Evolutionary conservation across 2,329 filamentous ascomycete genomes (phyloP).

Genomic region (Fusarium denticulatum): DNA sequence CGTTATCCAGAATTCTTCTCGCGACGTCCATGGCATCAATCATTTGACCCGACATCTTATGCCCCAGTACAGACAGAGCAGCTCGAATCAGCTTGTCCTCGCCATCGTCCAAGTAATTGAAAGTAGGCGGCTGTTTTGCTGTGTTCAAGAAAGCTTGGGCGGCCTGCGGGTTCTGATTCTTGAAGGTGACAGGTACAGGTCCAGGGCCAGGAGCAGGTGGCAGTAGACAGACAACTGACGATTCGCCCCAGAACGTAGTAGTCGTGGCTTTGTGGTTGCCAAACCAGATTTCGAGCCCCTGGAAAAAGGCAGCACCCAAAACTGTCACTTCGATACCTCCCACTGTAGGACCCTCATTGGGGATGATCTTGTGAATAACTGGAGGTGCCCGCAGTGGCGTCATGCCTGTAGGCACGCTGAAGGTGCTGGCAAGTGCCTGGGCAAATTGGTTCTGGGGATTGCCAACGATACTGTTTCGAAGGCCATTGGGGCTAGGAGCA

Average conservation of each 20-base stretch:
- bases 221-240: constrained; percentile 80
- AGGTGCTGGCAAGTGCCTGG: constrained; percentile 58
- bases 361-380: constrained; percentile 85
- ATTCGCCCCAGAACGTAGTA: constrained; percentile 83
- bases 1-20: constrained; percentile 64
- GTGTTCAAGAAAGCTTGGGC: constrained; percentile 47
- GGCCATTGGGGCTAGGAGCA: constrained; percentile 74
- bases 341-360: constrained; percentile 80
- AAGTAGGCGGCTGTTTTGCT: constrained; percentile 59
- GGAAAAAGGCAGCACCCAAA: constrained; percentile 81
- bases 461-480: constrained; percentile 58
- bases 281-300: constrained; percentile 84
- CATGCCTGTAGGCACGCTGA: constrained; percentile 60
- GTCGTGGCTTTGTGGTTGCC: constrained; percentile 72
- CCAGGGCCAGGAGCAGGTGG: constrained; percentile 76
- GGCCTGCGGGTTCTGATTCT: constrained; percentile 57
- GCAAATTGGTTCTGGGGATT: constrained; percentile 56
- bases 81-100: constrained; percentile 75
- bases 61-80: constrained; percentile 70
- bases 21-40: constrained; percentile 71
- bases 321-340: constrained; percentile 90
- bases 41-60: constrained; percentile 71
- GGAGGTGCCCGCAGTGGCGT: constrained; percentile 59
- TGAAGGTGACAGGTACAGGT: constrained; percentile 76
- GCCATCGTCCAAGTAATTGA: constrained; percentile 79